Base-by-base conservation (phyloP, 2,329 filamentous ascomycete species). In the Pseudogymnoascus sp. region DNA sequence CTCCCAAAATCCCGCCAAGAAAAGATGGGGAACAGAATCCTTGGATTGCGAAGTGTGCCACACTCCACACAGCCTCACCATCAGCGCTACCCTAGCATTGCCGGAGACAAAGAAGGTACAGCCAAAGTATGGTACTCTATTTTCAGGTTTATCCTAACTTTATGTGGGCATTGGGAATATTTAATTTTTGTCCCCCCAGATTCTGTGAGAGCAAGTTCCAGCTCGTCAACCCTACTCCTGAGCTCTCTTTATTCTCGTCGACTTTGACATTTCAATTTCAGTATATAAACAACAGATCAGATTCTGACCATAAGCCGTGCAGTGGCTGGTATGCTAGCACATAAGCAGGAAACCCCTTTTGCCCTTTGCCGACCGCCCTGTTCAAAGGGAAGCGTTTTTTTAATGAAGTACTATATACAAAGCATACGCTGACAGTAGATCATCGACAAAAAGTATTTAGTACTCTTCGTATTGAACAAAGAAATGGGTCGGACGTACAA, bases 1-100 rank as follows among this genome's bases (percentile, higher is more conserved):
- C 47, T 54, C 47, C 37, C n/a, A 54, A 54, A 54, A 32, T 16
- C 47, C 47, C 47, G 47, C 47, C 47, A 54, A 54, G 47, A 20
- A 54, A 54, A 54, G 43, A 32, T 54, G 43, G 43, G 28, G 43
- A 54, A 54, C 43, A 54, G n/a, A 9, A 54, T 54, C 43, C 43
- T 18, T 12, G 43, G 43, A 54, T 54, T 54, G 43, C n/a, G 43
- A 32, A 18, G 43, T 54, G 43, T 54, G 43, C 43, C 43, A 54
- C 43, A 54, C 43, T 54, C 43, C 43, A 54, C 43, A 54, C 43
- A 54, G 43, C 43, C 43, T 54, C 43, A 54, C 43, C 43, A 54
- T 32, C 43, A 54, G 28, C 47, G 47, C 28, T 54, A 54, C 47
- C 43, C 47, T 54, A 32, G 28, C 28, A 54, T 54, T 54, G 47